Percentiles rank a stretch among this genome's conserved stretches.
Conservation (phyloP, 2,329 filamentous ascomycete genomes). For the Leptodontidium sp. region DNA sequence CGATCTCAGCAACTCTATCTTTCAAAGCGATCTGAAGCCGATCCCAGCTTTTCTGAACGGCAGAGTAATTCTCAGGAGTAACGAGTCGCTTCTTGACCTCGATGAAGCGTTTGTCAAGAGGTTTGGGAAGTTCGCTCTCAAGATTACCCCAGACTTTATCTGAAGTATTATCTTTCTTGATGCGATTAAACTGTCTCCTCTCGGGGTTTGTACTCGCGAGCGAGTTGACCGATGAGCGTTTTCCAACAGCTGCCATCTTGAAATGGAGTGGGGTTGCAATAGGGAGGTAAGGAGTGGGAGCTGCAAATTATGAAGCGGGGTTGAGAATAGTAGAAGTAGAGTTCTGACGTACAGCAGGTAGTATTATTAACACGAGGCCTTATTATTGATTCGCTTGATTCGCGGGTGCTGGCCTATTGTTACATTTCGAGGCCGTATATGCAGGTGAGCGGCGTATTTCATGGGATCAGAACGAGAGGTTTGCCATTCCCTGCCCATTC, state of each 20-base stretch:
- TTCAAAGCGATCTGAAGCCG: conserved; percentile 22
- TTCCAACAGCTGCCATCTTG: neutral
- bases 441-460: no score
- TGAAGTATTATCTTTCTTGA: conserved; percentile 8
- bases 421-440: neutral
- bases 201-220: conserved; percentile 7
- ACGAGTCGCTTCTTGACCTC: conserved; percentile 25
- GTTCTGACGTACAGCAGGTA: neutral
- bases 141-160: conserved; percentile 11
- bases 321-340: neutral
- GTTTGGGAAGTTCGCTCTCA: conserved; percentile 15
- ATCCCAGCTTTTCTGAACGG: conserved; percentile 25
- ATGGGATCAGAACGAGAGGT: no score
- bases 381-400: neutral
- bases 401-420: no score
- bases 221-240: neutral
- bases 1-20: conserved; percentile 18
- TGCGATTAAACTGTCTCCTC: conserved; percentile 8
- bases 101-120: conserved; percentile 17
- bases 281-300: neutral
- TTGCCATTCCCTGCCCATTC: no score
- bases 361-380: neutral
- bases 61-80: conserved; percentile 14
- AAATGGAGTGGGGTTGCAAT: neutral
- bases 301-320: conserved; percentile 1